These are phyloP conservation scores for Hypoxylon rickii DNA, from an alignment of 495 filamentous ascomycete species.

Conservation along the genomic window DNA sequence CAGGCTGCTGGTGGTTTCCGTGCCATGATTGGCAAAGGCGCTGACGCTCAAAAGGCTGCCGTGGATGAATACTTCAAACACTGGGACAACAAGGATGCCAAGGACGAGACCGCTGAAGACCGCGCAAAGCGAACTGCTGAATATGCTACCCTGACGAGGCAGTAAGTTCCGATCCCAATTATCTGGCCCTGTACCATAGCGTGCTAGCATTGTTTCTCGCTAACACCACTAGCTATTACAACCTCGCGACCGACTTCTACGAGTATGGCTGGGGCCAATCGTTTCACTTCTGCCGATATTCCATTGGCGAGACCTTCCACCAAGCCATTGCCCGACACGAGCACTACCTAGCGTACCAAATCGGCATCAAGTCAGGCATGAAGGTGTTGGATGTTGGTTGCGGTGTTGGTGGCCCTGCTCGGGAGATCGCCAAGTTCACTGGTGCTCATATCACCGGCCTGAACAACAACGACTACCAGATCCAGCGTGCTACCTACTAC, in stretches of 20 bases:
- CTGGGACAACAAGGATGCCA: constrained; percentile 92
- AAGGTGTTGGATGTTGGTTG: constrained; percentile 96
- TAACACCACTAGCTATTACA: constrained; percentile 78
- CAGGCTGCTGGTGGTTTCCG: constrained; percentile 71
- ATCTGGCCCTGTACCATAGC: not conserved
- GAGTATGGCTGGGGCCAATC: constrained; percentile 95
- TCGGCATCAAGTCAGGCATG: constrained; percentile 84
- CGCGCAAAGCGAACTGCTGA: constrained; percentile 84
- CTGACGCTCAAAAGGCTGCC: constrained; percentile 80
- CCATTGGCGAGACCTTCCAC: constrained; percentile 82
- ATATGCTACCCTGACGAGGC: constrained; percentile 93
- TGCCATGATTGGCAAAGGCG: constrained; percentile 86
- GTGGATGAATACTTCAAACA: constrained; percentile 99
- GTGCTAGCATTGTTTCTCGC: constrained; percentile 1
- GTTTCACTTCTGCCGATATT: constrained; percentile 98
- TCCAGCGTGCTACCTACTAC: constrained; percentile 88
- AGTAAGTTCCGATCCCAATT: constrained; percentile 60
- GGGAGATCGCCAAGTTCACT: constrained; percentile 95
- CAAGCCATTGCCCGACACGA: constrained; percentile 97
- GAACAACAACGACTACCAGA: constrained; percentile 99
- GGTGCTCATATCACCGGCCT: constrained; percentile 87
- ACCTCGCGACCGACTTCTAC: constrained; percentile 95
- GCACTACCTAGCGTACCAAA: constrained; percentile 93
- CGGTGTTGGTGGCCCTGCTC: constrained; percentile 95
- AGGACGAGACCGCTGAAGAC: constrained; percentile 77